phyloP scores from a whole-genome alignment of 2,329 filamentous ascomycete genomes.

The Tolypocladium pustulatum region DNA sequence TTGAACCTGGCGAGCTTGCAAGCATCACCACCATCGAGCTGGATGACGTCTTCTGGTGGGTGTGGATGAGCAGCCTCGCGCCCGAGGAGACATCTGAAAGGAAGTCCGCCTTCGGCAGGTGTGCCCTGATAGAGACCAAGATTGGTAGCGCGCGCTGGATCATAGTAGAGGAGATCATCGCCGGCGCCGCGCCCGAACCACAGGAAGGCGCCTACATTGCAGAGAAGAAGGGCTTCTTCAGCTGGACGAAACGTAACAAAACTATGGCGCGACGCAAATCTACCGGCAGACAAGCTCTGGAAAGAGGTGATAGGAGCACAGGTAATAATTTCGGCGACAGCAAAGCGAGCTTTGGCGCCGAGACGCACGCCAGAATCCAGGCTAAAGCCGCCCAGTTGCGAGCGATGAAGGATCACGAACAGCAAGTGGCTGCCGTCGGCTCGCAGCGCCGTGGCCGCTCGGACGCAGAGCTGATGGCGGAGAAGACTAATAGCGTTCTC shows the following conservation, averaged over 20 bases:
- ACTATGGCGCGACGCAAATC: slow-evolving; percentile 58
- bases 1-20: slow-evolving; percentile 89
- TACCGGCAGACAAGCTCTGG: slow-evolving; percentile 48
- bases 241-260: slow-evolving; percentile 65
- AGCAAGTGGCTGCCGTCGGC: slow-evolving; percentile 27
- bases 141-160: slow-evolving; percentile 80
- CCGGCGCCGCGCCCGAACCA: slow-evolving; percentile 78
- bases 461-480: slow-evolving; percentile 45
- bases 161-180: slow-evolving; percentile 92
- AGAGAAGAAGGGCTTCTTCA: slow-evolving; percentile 92
- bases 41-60: slow-evolving; percentile 98
- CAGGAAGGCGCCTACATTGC: slow-evolving; percentile 81
- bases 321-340: slow-evolving; percentile 40
- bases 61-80: slow-evolving; percentile 95
- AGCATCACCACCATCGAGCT: slow-evolving; percentile 80
- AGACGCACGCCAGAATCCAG: slow-evolving; percentile 89
- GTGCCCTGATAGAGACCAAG: slow-evolving; percentile 80
- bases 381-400: slow-evolving; percentile 80
- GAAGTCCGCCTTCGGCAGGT: slow-evolving; percentile 90
- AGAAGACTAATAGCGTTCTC: slow-evolving; percentile 81
- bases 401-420: slow-evolving; percentile 54
- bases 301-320: slow-evolving; percentile 32
- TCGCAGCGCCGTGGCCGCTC: slow-evolving; percentile 41
- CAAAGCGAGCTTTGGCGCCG: slow-evolving; percentile 76
- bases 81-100: slow-evolving; percentile 76